Evolutionary conservation across 2,329 filamentous ascomycete species (phyloP).

Genomic region (Colletotrichum navitas): DNA sequence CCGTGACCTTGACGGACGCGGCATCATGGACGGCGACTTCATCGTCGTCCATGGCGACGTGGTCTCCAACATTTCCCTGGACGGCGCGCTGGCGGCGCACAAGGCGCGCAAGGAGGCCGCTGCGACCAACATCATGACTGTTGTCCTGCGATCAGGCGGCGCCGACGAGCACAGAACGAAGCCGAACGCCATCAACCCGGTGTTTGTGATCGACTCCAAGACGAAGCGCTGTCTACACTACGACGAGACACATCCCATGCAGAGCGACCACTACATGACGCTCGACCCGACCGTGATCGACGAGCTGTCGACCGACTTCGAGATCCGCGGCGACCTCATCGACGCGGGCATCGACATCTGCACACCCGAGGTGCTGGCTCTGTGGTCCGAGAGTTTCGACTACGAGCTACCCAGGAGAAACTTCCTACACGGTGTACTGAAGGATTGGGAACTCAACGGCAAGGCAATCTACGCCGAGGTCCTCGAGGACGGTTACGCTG

Average conservation of each 20-base stretch:
- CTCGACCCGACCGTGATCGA: slow-evolving; percentile 86
- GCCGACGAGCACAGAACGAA: slow-evolving; percentile 79
- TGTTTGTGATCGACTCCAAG: slow-evolving; percentile 87
- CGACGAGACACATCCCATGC: slow-evolving; percentile 84
- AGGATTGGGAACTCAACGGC: slow-evolving; percentile 96
- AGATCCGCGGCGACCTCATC: slow-evolving; percentile 87
- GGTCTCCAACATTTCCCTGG: slow-evolving; percentile 89
- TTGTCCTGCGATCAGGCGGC: slow-evolving; percentile 86
- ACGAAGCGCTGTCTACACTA: slow-evolving; percentile 91
- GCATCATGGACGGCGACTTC: slow-evolving; percentile 90
- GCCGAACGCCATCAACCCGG: slow-evolving; percentile 78
- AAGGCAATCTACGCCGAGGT: slow-evolving; percentile 97
- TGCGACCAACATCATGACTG: slow-evolving; percentile 98
- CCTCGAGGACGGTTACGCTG: slow-evolving; percentile 84
- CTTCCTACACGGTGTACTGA: slow-evolving; percentile 91
- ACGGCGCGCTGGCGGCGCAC: slow-evolving; percentile 81
- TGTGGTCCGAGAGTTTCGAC: slow-evolving; percentile 98
- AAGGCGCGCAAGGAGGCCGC: slow-evolving; percentile 83
- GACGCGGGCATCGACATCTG: slow-evolving; percentile 98
- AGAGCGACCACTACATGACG: slow-evolving; percentile 73
- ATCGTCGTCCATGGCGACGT: slow-evolving; percentile 93
- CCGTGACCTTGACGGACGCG: slow-evolving; percentile 89
- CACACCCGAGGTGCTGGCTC: slow-evolving; percentile 91
- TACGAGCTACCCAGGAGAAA: slow-evolving; percentile 91
- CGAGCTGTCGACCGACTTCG: slow-evolving; percentile 77